phyloP scores from a whole-genome alignment of 2,329 filamentous ascomycete species.

The Xylariaceae sp. region DNA sequence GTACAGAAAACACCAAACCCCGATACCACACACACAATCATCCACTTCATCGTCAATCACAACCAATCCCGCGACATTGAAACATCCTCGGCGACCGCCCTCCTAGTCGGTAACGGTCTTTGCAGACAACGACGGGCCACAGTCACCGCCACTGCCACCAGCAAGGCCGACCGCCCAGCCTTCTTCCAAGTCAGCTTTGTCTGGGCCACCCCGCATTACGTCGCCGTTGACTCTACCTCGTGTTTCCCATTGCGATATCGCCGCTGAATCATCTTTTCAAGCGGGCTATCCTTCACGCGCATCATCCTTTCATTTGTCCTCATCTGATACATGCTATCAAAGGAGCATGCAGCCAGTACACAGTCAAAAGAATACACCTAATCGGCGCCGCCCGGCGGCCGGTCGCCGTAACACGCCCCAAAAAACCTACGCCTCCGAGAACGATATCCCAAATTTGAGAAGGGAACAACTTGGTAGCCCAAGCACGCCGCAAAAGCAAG shows the following conservation, averaged over 20 bases:
- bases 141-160: conserved; percentile 1
- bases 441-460: conserved; percentile 40
- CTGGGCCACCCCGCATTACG: conserved; percentile 4
- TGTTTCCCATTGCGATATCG: not conserved
- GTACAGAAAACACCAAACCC: conserved; percentile 12
- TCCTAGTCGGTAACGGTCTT: conserved; percentile 6
- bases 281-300: conserved; percentile 1
- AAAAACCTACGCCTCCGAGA: conserved; percentile 58
- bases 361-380: conserved; percentile 32
- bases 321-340: conserved; percentile 18
- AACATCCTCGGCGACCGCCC: conserved; percentile 11
- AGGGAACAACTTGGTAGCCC: conserved; percentile 27
- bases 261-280: not conserved
- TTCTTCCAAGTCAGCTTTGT: conserved; percentile 9
- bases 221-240: conserved; percentile 1
- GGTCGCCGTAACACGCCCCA: conserved; percentile 35
- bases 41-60: conserved; percentile 5
- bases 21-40: conserved; percentile 4
- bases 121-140: not conserved
- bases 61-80: not conserved
- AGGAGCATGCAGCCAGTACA: conserved; percentile 31
- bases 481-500: conserved; percentile 43
- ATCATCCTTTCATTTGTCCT: conserved; percentile 5
- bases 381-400: conserved; percentile 34
- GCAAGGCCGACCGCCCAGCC: conserved; percentile 2